Conservation (phyloP, 305 asterid species). For the Striga hermonthica region DNA sequence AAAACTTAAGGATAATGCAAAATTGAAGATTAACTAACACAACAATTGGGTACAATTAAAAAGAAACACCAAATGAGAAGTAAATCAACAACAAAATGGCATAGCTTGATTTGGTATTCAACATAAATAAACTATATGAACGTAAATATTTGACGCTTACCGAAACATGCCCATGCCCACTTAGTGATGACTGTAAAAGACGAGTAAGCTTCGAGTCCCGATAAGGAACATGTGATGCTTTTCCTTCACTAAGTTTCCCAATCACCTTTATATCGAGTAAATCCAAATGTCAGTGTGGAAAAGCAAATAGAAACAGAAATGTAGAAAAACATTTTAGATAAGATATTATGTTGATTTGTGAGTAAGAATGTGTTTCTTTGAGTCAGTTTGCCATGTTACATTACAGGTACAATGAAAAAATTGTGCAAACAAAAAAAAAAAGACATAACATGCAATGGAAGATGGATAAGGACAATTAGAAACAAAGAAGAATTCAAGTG, state of each 20-base stretch:
- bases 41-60: not conserved
- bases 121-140: slow-evolving; percentile 12
- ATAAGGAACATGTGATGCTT: slow-evolving; percentile 92
- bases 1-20: slow-evolving; percentile 19
- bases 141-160: slow-evolving; percentile 49
- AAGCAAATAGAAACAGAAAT: slow-evolving; percentile 22
- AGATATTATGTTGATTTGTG: slow-evolving; percentile 1
- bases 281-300: slow-evolving; percentile 22
- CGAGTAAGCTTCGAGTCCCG: slow-evolving; percentile 98
- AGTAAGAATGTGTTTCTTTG: slow-evolving; percentile 8
- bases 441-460: not conserved
- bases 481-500: slow-evolving; percentile 15
- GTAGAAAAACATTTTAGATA: slow-evolving; percentile 15
- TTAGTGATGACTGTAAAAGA: slow-evolving; percentile 83
- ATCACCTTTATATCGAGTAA: slow-evolving; percentile 61
- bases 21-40: slow-evolving; percentile 17
- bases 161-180: slow-evolving; percentile 98
- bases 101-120: not conserved
- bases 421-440: not conserved
- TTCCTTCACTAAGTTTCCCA: slow-evolving; percentile 98
- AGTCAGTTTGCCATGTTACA: slow-evolving; percentile 22
- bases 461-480: slow-evolving; percentile 18
- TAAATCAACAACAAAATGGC: slow-evolving; percentile 20
- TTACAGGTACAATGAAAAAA: slow-evolving; percentile 18
- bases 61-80: slow-evolving; percentile 8